Base-by-base conservation (phyloP, 106 monocot genomes). In the Dendrobium officinale region DNA sequence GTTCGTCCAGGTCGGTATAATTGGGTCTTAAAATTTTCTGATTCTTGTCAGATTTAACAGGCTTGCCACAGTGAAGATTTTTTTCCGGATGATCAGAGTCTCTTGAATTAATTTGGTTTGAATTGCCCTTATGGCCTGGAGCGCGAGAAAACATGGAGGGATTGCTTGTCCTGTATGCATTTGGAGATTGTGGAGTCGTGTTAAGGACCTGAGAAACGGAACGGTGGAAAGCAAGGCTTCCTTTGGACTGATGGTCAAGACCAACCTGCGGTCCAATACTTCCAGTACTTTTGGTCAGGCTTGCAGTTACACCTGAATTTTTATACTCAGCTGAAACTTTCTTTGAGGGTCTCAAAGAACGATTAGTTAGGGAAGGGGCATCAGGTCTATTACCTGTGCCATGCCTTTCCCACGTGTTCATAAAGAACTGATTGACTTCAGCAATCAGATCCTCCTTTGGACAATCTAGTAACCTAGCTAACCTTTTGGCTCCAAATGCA, bases 401-500 rank as follows among this genome's bases (percentile, higher is more conserved):
- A 77, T 92, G 92, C 79, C 92, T 90, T 77, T 84, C 74, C 95
- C 90, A 95, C 31, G 95, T 95, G 79, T 92, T 91, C 80, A 81
- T 87, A 66, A 95, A 95, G 80, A 95, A 95, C 40, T 89, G 86
- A 76, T 95, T 92, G 45, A 95, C 81, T 86, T 95, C 90, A 55
- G 78, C 45, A 66, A 87, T 77, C 29, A 95, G 4, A 44, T 86
- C 55, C 8, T 91, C 90, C 37, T 89, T 88, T 55, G 87, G 87
- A 78, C 95, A 92, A 26, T 92, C 87, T 59, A 92, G 85, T 77
- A 92, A 83, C 51, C 27, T 81, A 72, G 87, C 90, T 80, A 95
- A 80, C 47, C 18, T 92, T 86, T 91, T 90, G 13, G 91, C 90
- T 49, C 95, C 95, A 90, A 92, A 91, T 55, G 90, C 66, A 86